Percentiles rank a stretch among this genome's conserved stretches.
phyloP scores from a whole-genome alignment of 139 green algal species.

The Chlamydomonas asymmetrica region DNA sequence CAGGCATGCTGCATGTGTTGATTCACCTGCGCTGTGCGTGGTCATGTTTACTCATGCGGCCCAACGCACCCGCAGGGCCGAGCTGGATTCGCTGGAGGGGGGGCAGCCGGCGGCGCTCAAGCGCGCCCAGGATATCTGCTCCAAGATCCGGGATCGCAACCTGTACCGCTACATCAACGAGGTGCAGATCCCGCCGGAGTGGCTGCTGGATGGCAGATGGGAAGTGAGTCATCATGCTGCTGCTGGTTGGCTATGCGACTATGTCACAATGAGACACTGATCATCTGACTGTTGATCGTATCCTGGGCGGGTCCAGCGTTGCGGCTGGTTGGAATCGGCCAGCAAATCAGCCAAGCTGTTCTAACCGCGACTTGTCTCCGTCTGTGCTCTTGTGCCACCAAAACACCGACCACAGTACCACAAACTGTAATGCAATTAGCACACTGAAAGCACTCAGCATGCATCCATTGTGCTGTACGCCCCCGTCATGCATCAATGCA shows the following conservation, averaged over 20 bases:
- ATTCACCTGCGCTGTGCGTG: neutral
- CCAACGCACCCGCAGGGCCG: no score
- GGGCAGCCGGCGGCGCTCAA: conserved; percentile 30
- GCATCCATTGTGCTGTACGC: no score
- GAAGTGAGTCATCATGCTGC: neutral
- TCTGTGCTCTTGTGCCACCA: neutral
- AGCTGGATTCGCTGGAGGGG: neutral
- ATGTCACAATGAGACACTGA: conserved; percentile 5
- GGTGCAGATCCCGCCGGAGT: conserved; percentile 41
- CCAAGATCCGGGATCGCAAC: conserved; percentile 54
- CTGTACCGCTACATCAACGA: conserved; percentile 74
- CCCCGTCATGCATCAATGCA: no score
- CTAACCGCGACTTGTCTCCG: neutral
- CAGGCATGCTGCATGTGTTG: neutral
- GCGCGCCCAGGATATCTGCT: conserved; percentile 60
- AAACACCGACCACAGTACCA: neutral
- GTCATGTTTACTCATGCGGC: neutral
- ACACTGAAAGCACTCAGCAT: no score
- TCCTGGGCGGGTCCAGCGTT: conserved; percentile 4
- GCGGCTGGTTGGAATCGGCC: conserved; percentile 11
- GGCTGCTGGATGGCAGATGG: conserved; percentile 18
- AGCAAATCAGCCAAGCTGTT: neutral
- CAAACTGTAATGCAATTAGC: no score
- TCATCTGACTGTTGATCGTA: conserved; percentile 18
- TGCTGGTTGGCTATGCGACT: neutral